phyloP scores from a whole-genome alignment of 345 rosid genomes.

The Citrus medica region DNA sequence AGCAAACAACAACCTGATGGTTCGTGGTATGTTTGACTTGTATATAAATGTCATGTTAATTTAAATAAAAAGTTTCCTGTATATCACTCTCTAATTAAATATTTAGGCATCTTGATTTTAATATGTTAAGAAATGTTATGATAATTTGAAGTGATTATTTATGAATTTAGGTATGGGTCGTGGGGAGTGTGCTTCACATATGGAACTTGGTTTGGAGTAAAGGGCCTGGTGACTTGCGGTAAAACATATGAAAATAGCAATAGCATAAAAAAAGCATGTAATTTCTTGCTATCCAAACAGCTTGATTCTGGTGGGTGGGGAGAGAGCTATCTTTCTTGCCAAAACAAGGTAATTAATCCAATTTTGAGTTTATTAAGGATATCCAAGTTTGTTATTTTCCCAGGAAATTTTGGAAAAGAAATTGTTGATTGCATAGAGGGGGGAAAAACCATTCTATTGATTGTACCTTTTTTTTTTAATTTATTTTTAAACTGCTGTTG shows the following conservation, averaged over 20 bases:
- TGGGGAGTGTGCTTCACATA: slow-evolving; percentile 85
- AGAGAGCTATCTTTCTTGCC: slow-evolving; percentile 69
- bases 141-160: not conserved
- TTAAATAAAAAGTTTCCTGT: no score
- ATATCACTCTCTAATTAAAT: no score
- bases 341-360: slow-evolving; percentile 31
- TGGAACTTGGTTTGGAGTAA: slow-evolving; percentile 77
- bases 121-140: not conserved
- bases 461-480: no score
- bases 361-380: not conserved
- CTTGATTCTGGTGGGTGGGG: slow-evolving; percentile 68
- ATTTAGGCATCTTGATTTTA: no score
- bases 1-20: slow-evolving; percentile 54
- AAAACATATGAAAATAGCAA: slow-evolving; percentile 29
- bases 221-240: slow-evolving; percentile 49
- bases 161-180: slow-evolving; percentile 52
- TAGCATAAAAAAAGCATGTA: slow-evolving; percentile 46
- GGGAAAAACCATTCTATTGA: no score
- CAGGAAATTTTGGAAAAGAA: not conserved
- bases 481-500: not conserved
- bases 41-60: no score
- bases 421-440: not conserved
- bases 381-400: not conserved
- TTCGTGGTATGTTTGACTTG: slow-evolving; percentile 41
- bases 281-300: slow-evolving; percentile 57